A percentile compares a stretch with the other conserved stretches of the same genome.
Conservation (phyloP, 176 grass and related monocot genomes). For the Puccinellia tenuiflora region DNA sequence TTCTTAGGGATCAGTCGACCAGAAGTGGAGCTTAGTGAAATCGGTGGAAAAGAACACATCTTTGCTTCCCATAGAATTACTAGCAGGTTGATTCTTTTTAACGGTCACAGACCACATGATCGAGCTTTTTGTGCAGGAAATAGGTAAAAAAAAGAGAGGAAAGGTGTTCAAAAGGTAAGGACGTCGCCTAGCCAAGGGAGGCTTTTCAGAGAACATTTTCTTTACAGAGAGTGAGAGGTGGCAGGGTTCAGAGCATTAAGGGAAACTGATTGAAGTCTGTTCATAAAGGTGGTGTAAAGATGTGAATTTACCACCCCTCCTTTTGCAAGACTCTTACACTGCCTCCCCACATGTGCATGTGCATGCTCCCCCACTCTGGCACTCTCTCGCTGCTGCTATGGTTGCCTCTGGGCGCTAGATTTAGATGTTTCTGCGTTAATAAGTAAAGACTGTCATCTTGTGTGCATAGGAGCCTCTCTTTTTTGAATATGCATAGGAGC, state of each 20-base stretch:
- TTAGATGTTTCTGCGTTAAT: constrained; percentile 17
- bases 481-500: not conserved
- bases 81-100: constrained; percentile 7
- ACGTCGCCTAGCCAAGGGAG: constrained; percentile 58
- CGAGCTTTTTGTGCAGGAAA: constrained; percentile 41
- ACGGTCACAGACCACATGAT: not conserved
- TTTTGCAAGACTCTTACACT: constrained; percentile 23
- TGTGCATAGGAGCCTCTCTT: not conserved
- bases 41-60: not conserved
- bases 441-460: not conserved
- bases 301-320: constrained; percentile 42
- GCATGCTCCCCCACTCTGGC: not conserved
- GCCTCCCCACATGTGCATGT: constrained; percentile 29
- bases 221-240: constrained; percentile 7
- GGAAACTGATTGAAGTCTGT: constrained; percentile 55
- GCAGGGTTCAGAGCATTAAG: constrained; percentile 49
- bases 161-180: constrained; percentile 61
- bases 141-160: constrained; percentile 39
- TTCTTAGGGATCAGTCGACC: not conserved
- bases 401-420: constrained; percentile 8
- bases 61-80: not conserved
- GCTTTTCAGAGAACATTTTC: constrained; percentile 82
- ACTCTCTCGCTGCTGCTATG: not conserved
- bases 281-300: constrained; percentile 59
- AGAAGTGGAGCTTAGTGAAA: not conserved